Evolutionary conservation across 345 rosid species (phyloP), one percentile per base, ranked within the genome.

Genomic region (Odontarrhena argentea): DNA sequence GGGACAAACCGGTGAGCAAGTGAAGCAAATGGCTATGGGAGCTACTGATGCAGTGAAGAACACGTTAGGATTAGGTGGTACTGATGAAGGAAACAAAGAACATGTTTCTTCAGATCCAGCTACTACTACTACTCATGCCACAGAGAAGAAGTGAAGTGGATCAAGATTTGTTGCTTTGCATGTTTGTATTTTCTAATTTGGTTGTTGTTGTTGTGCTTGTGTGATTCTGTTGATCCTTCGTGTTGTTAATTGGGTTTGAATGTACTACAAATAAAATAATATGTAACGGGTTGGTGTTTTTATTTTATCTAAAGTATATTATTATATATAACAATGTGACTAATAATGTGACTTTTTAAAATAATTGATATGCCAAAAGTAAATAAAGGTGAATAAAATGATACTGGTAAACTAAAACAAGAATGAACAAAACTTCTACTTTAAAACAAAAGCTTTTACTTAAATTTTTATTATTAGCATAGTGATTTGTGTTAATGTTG

Each of bases 31-130:
- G 77, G 84, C 96, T 2, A 61, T 74, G 22, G 78, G 79, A 24
- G 85, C 89, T 6, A 69, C 76, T 41, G 89, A 77, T 26, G 70
- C 85, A 0, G 87, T 88, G 7, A 86, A 81, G 75, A 65, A 75
- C 13, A 74, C 85, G 4, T 67, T 86, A 13, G 90, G 92, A 4
- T 59, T 80, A 18, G 22, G 22, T 22, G 70, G 62, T 35, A 53
- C 62, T 3, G 77, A 73, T 6, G 73, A 69, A 3, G 71, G 47
- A 8, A 52, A 22, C 2, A 50, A 70, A 35, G 59, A 68, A 15
- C 50, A 49, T 38, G 57, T 11, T 14, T 28, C 65, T 38, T 48
- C 73, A 8, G 42, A 32, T 40, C 65, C 73, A 38, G 41, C 38
- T 44, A 56, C 55, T 34, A 42, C 56, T 25, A 44, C 70, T 32